Percentiles rank a stretch among this genome's conserved stretches.
phyloP scores from a whole-genome alignment of 1,139 yeast genomes.

The Hansenula sp. region DNA sequence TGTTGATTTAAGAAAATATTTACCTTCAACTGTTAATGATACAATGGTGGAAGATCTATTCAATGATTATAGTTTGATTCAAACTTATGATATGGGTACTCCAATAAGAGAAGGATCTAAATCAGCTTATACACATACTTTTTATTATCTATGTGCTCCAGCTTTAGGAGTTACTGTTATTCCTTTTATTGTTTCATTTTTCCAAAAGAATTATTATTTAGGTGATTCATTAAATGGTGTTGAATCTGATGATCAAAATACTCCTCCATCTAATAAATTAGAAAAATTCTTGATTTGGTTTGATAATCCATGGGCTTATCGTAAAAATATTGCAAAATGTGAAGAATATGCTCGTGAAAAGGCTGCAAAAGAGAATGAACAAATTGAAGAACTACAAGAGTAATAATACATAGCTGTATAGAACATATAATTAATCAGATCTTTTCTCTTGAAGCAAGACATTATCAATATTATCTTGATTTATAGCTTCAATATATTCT shows the following conservation, averaged over 20 bases:
- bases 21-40: slow-evolving; percentile 5
- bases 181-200: slow-evolving; percentile 7
- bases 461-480: slow-evolving; percentile 22
- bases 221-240: slow-evolving; percentile 10
- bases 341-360: too few species aligned
- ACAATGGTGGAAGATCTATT: not conserved
- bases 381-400: too few species aligned
- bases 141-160: slow-evolving; percentile 6
- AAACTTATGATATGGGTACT: slow-evolving; percentile 1
- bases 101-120: slow-evolving; percentile 8
- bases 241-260: too few species aligned
- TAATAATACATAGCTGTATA: too few species aligned
- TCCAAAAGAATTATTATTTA: slow-evolving; percentile 8
- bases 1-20: slow-evolving; percentile 3
- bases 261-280: too few species aligned
- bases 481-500: slow-evolving; percentile 21
- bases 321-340: too few species aligned
- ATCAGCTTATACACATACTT: slow-evolving; percentile 4
- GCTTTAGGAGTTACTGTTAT: slow-evolving; percentile 5
- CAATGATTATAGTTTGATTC: slow-evolving; percentile 2
- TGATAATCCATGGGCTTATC: too few species aligned
- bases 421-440: too few species aligned
- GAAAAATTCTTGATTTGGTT: too few species aligned
- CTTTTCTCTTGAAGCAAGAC: slow-evolving; percentile 24
- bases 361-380: too few species aligned